Evolutionary conservation across 352 stramenopile species (phyloP).

Genomic region (Pythium rhizo-oryzae): DNA sequence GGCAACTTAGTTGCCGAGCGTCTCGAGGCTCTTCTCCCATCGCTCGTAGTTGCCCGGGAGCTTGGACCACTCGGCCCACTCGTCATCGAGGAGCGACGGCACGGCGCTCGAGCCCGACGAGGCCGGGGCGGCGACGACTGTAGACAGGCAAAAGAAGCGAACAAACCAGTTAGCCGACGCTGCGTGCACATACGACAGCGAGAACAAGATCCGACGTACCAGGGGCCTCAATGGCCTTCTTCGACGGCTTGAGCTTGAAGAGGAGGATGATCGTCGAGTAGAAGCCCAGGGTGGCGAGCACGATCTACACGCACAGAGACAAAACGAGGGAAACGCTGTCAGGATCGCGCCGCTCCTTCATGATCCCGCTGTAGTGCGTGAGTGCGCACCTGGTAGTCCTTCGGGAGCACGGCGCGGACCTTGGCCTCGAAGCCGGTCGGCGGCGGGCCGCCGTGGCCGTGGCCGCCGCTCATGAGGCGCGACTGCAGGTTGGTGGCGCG

Average conservation of each 20-base stretch:
- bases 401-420: conserved; percentile 79
- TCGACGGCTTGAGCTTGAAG: conserved; percentile 86
- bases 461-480: conserved; percentile 73
- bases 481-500: conserved; percentile 52
- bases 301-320: conserved; percentile 50
- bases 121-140: conserved; percentile 38
- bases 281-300: conserved; percentile 79
- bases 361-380: background rate
- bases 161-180: background rate
- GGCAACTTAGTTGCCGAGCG: conserved; percentile 70
- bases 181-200: background rate
- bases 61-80: conserved; percentile 89
- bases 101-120: conserved; percentile 58
- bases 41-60: conserved; percentile 81
- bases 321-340: background rate
- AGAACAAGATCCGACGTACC: conserved; percentile 29
- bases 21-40: conserved; percentile 90
- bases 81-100: conserved; percentile 83
- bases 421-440: conserved; percentile 83
- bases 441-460: conserved; percentile 58
- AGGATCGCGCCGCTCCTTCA: background rate
- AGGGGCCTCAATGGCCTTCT: conserved; percentile 67
- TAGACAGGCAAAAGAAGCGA: conserved; percentile 12
- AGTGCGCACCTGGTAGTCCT: conserved; percentile 82
- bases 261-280: conserved; percentile 82